These are phyloP conservation scores for Cetradonia linearis DNA, from an alignment of 495 filamentous ascomycete genomes.

Conservation along the genomic window DNA sequence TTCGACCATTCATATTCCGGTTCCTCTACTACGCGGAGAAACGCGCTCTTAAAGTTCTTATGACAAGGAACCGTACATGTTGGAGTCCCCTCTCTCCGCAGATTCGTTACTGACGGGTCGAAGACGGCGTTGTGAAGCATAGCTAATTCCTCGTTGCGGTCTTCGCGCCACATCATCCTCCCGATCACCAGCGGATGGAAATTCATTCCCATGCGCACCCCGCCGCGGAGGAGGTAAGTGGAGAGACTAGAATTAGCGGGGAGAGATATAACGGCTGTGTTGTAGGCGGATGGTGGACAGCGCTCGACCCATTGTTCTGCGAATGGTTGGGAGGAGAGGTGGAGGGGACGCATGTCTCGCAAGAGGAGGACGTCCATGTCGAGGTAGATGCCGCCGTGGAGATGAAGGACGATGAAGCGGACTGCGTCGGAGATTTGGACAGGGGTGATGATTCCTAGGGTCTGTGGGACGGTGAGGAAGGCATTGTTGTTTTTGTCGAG, in stretches of 20 bases:
- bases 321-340: constrained; percentile 42
- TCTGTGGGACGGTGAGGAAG: constrained; percentile 13
- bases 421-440: constrained; percentile 39
- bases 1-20: constrained; percentile 43
- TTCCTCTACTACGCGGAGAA: constrained; percentile 35
- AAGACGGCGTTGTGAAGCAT: constrained; percentile 50
- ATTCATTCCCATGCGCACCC: constrained; percentile 49
- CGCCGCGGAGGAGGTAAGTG: constrained; percentile 45
- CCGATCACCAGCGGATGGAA: constrained; percentile 48
- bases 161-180: constrained; percentile 47
- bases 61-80: constrained; percentile 45
- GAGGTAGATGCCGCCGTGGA: constrained; percentile 46
- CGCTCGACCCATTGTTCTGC: constrained; percentile 50
- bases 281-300: constrained; percentile 44
- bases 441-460: constrained; percentile 27
- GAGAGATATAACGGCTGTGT: constrained; percentile 48
- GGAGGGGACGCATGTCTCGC: constrained; percentile 44
- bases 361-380: constrained; percentile 51
- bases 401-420: constrained; percentile 45
- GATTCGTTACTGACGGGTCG: constrained; percentile 50
- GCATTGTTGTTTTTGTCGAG: constrained; percentile 42
- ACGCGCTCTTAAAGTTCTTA: constrained; percentile 42
- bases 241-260: constrained; percentile 46
- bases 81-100: constrained; percentile 43
- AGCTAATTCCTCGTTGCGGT: constrained; percentile 39